Conservation (phyloP, 2,329 filamentous ascomycete genomes). For the Aspergillus uvarum region DNA sequence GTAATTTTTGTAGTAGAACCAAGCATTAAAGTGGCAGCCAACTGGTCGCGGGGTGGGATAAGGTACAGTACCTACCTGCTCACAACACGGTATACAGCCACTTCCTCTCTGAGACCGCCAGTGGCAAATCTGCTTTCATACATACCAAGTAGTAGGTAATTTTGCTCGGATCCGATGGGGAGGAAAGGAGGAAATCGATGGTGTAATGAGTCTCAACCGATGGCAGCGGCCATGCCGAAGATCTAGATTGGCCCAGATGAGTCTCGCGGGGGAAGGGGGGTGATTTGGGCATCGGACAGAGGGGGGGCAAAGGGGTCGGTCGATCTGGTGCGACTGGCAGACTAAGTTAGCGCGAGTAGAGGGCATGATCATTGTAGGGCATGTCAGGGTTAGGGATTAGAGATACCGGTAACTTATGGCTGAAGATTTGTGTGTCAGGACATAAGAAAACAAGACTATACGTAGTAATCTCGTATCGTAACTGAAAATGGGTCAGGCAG, state of each 20-base stretch:
- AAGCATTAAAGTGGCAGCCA: too few species aligned
- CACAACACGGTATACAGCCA: too few species aligned
- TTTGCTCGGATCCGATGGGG: not conserved
- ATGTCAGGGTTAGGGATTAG: not conserved
- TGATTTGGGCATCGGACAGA: not conserved
- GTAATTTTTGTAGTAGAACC: too few species aligned
- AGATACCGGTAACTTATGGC: not conserved
- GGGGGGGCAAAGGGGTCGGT: not conserved
- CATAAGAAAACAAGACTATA: too few species aligned
- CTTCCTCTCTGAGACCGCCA: not conserved
- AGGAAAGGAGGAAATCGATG: not conserved
- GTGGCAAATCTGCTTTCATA: not conserved
- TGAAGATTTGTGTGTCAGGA: too few species aligned
- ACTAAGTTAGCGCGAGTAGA: not conserved
- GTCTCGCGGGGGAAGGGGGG: not conserved
- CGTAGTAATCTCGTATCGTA: not conserved
- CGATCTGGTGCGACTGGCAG: not conserved
- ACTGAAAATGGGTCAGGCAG: not conserved
- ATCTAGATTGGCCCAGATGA: constrained; percentile 9
- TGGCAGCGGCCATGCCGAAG: constrained; percentile 5
- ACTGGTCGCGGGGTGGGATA: too few species aligned
- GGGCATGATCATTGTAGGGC: not conserved
- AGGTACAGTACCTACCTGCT: too few species aligned
- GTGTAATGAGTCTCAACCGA: not conserved
- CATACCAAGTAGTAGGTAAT: too few species aligned